These are phyloP conservation scores for Lomentospora prolificans DNA, from an alignment of 2,329 filamentous ascomycete species.

Conservation along the genomic window DNA sequence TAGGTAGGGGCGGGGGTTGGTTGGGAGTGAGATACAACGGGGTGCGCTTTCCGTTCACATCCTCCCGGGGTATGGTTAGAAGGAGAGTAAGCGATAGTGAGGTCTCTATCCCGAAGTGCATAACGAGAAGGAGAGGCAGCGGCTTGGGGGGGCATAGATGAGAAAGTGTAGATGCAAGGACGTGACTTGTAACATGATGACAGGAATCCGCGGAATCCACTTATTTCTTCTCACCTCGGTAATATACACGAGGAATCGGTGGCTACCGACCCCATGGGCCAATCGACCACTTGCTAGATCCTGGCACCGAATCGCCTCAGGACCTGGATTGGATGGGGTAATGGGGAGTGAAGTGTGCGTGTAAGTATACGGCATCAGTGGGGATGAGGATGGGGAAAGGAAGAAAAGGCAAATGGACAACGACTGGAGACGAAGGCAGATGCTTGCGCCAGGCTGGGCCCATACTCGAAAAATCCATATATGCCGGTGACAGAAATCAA, in stretches of 20 bases:
- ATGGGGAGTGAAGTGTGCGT: too few species aligned
- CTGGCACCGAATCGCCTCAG: neutral
- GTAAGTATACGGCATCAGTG: too few species aligned
- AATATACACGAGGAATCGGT: neutral
- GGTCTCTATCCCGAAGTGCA: neutral
- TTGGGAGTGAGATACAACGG: neutral
- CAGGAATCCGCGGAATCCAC: neutral
- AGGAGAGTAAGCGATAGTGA: neutral
- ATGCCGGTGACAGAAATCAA: neutral
- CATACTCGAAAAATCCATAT: neutral
- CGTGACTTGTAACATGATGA: neutral
- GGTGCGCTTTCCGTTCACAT: neutral
- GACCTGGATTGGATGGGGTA: too few species aligned
- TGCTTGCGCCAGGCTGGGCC: neutral
- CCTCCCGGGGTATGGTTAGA: neutral
- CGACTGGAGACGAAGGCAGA: neutral
- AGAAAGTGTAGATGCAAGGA: neutral
- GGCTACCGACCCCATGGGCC: neutral
- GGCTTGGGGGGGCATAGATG: too few species aligned
- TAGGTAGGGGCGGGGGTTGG: neutral
- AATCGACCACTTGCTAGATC: neutral
- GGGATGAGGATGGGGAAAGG: neutral
- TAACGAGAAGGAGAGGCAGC: neutral
- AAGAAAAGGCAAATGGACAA: neutral
- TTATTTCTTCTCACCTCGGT: neutral